phyloP scores from a whole-genome alignment of 2,329 filamentous ascomycete species.

The Arachnopeziza araneosa region DNA sequence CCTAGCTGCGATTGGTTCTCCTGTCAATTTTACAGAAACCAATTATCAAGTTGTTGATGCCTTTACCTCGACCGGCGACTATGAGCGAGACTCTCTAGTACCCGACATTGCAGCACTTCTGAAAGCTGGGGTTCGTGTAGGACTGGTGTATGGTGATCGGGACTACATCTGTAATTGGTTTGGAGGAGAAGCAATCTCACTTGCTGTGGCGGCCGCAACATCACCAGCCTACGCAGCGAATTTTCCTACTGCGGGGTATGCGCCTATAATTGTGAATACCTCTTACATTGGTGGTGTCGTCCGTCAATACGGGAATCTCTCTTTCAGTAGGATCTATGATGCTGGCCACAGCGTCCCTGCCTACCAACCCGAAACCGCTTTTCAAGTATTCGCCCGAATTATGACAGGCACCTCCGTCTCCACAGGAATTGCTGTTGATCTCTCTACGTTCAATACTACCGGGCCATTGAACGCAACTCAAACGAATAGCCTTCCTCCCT shows the following conservation, averaged over 20 bases:
- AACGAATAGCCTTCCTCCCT: slow-evolving; percentile 45
- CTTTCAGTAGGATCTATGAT: slow-evolving; percentile 61
- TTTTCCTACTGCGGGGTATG: slow-evolving; percentile 66
- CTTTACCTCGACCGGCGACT: slow-evolving; percentile 51
- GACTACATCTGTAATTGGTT: slow-evolving; percentile 64
- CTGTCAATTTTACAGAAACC: slow-evolving; percentile 51
- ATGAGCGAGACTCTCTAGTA: slow-evolving; percentile 57
- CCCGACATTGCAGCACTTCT: slow-evolving; percentile 55
- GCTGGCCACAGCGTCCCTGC: slow-evolving; percentile 58
- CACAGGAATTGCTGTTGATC: slow-evolving; percentile 45
- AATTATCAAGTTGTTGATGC: slow-evolving; percentile 42
- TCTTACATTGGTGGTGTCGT: slow-evolving; percentile 66
- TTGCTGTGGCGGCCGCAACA: slow-evolving; percentile 50
- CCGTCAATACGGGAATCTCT: slow-evolving; percentile 70
- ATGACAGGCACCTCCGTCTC: slow-evolving; percentile 46
- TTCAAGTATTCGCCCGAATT: slow-evolving; percentile 52
- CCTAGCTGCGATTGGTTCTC: slow-evolving; percentile 55
- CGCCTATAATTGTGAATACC: slow-evolving; percentile 62
- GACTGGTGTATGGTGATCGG: slow-evolving; percentile 63
- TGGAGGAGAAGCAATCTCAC: slow-evolving; percentile 69
- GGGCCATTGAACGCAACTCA: slow-evolving; percentile 53
- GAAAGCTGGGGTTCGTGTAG: slow-evolving; percentile 59
- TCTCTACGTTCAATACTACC: slow-evolving; percentile 48
- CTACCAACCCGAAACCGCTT: slow-evolving; percentile 50
- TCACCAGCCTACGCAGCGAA: slow-evolving; percentile 41